phyloP scores from a whole-genome alignment of 768 basidiomycete genomes.

The Naganishia kalamii region DNA sequence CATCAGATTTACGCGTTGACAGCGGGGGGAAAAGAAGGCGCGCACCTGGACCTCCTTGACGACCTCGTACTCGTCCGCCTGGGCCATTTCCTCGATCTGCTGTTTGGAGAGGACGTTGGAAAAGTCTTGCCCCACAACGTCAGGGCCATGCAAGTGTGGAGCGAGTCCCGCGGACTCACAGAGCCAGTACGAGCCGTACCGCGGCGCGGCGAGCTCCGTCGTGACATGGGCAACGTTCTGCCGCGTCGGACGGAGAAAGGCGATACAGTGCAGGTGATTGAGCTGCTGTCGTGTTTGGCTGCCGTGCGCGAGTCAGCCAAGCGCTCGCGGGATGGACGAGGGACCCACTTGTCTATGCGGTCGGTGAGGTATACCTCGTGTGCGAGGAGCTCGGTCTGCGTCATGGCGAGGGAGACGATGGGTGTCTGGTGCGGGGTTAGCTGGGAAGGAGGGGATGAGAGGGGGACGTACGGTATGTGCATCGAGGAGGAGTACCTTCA shows the following conservation, averaged over 20 bases:
- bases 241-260: constrained; percentile 77
- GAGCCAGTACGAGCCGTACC: constrained; percentile 96
- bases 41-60: constrained; percentile 90
- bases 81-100: constrained; percentile 84
- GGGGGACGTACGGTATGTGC: constrained; percentile 69
- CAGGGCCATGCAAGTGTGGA: neutral
- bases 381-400: constrained; percentile 83
- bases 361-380: constrained; percentile 98
- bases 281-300: constrained; percentile 68
- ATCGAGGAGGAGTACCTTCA: constrained; percentile 95
- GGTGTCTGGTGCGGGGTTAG: constrained; percentile 57
- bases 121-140: constrained; percentile 60
- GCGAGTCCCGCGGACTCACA: constrained; percentile 68
- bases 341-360: constrained; percentile 77
- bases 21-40: neutral
- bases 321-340: neutral
- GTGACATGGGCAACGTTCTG: constrained; percentile 77
- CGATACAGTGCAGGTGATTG: constrained; percentile 95
- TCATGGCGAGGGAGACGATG: constrained; percentile 87
- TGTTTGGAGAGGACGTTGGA: constrained; percentile 86
- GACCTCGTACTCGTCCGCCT: constrained; percentile 91
- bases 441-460: neutral
- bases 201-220: constrained; percentile 76
- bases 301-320: too few species aligned
- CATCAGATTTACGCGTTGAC: neutral